These are phyloP conservation scores for Hyphopichia fennica DNA, from an alignment of 1,139 yeast genomes.

Conservation along the genomic window DNA sequence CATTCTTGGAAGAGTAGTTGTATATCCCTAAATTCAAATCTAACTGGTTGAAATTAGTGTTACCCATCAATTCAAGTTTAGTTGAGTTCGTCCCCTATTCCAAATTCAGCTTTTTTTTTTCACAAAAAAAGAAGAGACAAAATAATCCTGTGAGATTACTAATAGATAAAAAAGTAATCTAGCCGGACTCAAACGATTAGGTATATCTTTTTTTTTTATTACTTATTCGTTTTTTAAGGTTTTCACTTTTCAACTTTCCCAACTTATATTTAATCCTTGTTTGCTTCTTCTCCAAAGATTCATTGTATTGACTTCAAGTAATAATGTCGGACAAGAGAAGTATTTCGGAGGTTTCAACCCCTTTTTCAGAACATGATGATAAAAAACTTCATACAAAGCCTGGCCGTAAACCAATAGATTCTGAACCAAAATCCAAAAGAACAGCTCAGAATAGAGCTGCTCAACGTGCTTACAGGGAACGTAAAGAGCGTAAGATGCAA, in stretches of 20 bases:
- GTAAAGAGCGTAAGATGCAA: constrained; percentile 84
- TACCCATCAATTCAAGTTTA: too few relatives aligned
- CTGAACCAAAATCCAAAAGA: constrained; percentile 82
- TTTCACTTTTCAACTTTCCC: not conserved
- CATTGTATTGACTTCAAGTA: not conserved
- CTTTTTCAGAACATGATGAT: constrained; percentile 26
- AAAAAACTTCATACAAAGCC: constrained; percentile 44
- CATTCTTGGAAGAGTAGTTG: too few relatives aligned
- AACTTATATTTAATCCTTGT: not conserved
- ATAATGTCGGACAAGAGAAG: constrained; percentile 25
- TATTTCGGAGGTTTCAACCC: constrained; percentile 25
- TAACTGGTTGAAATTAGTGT: too few relatives aligned
- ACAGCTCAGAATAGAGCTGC: constrained; percentile 98
- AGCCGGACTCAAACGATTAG: too few relatives aligned
- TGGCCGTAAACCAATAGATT: constrained; percentile 70
- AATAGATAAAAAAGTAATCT: too few relatives aligned
- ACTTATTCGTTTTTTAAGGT: too few relatives aligned
- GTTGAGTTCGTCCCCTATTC: too few relatives aligned
- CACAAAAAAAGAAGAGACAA: too few relatives aligned
- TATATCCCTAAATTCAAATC: too few relatives aligned
- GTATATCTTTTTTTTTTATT: too few relatives aligned
- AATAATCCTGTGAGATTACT: too few relatives aligned
- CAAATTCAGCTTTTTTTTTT: too few relatives aligned
- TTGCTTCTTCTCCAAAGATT: not conserved
- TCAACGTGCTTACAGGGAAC: constrained; percentile 92